A percentile compares a stretch with the other conserved stretches of the same genome.
These are phyloP conservation scores for Calonectria ilicicola DNA, from an alignment of 2,329 filamentous ascomycete genomes.

Conservation along the genomic window DNA sequence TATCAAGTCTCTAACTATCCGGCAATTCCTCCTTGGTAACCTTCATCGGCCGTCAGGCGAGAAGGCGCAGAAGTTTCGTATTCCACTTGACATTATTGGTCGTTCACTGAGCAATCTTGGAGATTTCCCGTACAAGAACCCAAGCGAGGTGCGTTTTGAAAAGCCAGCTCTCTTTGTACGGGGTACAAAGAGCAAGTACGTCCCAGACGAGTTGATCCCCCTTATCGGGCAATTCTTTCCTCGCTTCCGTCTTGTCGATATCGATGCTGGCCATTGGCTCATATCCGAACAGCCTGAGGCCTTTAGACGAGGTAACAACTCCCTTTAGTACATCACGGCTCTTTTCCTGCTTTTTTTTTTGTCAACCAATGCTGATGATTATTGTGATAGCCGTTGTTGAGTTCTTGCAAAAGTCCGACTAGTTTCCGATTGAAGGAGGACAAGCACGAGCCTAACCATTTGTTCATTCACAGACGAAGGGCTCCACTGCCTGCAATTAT, in stretches of 20 bases:
- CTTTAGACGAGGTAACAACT: conserved; percentile 74
- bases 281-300: conserved; percentile 88
- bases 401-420: conserved; percentile 66
- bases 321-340: background rate
- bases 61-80: conserved; percentile 76
- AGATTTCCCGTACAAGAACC: conserved; percentile 88
- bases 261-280: conserved; percentile 88
- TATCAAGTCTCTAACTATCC: conserved; percentile 73
- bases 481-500: background rate
- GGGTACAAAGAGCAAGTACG: conserved; percentile 81
- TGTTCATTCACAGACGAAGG: background rate
- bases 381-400: conserved; percentile 68
- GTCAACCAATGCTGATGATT: background rate
- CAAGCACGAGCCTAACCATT: too few relatives aligned
- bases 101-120: conserved; percentile 79
- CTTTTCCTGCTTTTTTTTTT: too few relatives aligned
- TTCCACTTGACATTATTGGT: conserved; percentile 80
- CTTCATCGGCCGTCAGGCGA: conserved; percentile 68
- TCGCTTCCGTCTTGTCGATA: conserved; percentile 76
- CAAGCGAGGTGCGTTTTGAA: conserved; percentile 74
- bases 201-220: conserved; percentile 84
- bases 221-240: conserved; percentile 87
- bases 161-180: conserved; percentile 86
- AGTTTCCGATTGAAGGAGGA: conserved; percentile 34
- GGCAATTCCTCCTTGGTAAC: conserved; percentile 94